Base-by-base conservation (phyloP, 352 stramenopile species). In the Lagenidium giganteum region DNA sequence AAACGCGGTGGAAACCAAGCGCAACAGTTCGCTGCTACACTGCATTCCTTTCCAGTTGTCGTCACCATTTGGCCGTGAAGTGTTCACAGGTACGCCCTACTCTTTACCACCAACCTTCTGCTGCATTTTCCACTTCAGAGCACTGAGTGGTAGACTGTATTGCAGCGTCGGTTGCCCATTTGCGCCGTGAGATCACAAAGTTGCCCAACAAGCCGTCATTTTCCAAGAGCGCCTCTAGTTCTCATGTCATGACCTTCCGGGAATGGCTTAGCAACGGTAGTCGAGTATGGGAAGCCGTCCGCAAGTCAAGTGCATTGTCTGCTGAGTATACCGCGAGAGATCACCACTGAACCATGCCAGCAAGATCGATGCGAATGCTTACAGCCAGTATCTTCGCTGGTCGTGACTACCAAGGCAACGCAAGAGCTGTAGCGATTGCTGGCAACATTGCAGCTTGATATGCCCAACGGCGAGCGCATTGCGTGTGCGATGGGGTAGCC, bases 241-340 rank as follows among this genome's bases (percentile, higher is more conserved):
- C 39, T 2, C 43, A 63, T 16, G 17, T 17, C 9, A 63, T 87
- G 17, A 75, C 64, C 25, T 51, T 92, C n/a, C 74, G 79, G 35
- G 76, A 92, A 43, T 92, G 80, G 80, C 46, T 89, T 12, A 84
- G 64, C 42, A 86, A 82, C 30, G 72, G 71, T 2, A 74, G 65
- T 2, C 76, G 80, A 20, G 61, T 89, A 13, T 84, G 83, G 55
- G 76, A 92, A 30, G 69, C 47, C 16, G 47, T 89, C 28, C 78
- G 78, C 33, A 85, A 86, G 42, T 83, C 76, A 8, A 64, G 60
- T 23, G 65, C 57, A 12, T 77, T 85, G 38, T 76, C 69, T 1
- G 62, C 65, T 4, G 75, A 85, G 37, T 82, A 70, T 25, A 61
- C 61, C 8, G 48, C 46, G 23, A 57, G 69, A 5, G 68, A 81